Conservation (phyloP, 352 stramenopile species). For the Phytopythium litorale region DNA sequence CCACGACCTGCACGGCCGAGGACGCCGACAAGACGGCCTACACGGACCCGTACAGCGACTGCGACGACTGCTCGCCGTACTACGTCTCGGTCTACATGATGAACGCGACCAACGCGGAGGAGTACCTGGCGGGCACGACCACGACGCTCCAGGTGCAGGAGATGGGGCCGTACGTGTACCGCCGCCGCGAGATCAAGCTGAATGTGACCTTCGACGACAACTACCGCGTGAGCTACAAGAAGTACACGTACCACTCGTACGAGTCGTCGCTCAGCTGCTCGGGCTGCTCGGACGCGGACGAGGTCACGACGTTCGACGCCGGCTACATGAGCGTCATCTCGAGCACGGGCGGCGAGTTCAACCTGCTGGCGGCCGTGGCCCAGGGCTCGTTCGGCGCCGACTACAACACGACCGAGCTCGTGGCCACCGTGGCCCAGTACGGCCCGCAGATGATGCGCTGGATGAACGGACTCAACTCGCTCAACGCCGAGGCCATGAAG, state of each 20-base stretch:
- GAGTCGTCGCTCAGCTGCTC: slow-evolving; percentile 38
- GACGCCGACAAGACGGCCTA: slow-evolving; percentile 41
- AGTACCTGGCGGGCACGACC: slow-evolving; percentile 34
- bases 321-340: slow-evolving; percentile 72
- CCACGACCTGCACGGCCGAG: slow-evolving; percentile 32
- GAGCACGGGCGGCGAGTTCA: slow-evolving; percentile 51
- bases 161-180: slow-evolving; percentile 71
- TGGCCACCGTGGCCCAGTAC: slow-evolving; percentile 29
- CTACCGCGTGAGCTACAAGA: slow-evolving; percentile 67
- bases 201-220: slow-evolving; percentile 56
- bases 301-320: slow-evolving; percentile 52
- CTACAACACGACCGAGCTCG: slow-evolving; percentile 16
- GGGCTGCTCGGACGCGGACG: slow-evolving; percentile 53
- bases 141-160: slow-evolving; percentile 60
- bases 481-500: slow-evolving; percentile 63
- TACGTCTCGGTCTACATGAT: slow-evolving; percentile 65
- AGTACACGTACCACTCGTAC: slow-evolving; percentile 76
- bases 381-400: slow-evolving; percentile 36
- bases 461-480: slow-evolving; percentile 77
- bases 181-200: slow-evolving; percentile 51
- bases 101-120: slow-evolving; percentile 75
- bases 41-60: slow-evolving; percentile 63
- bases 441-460: slow-evolving; percentile 63
- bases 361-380: slow-evolving; percentile 42
- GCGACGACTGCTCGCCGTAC: slow-evolving; percentile 71